These are phyloP conservation scores for Penicillium sp. DNA, from an alignment of 2,329 filamentous ascomycete genomes.

Conservation along the genomic window DNA sequence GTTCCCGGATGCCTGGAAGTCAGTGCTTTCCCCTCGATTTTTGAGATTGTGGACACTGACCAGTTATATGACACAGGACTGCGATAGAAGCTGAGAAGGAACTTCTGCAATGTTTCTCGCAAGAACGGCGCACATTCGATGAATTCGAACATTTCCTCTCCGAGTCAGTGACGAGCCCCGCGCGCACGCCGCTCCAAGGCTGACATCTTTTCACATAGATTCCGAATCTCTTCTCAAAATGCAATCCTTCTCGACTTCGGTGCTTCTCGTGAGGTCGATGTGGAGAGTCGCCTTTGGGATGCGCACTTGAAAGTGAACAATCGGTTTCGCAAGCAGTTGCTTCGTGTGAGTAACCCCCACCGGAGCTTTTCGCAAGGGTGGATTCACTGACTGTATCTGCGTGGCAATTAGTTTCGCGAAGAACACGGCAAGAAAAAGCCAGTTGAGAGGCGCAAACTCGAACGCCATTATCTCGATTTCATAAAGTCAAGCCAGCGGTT, in stretches of 20 bases:
- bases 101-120: slow-evolving; percentile 49
- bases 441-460: slow-evolving; percentile 70
- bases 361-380: neutral
- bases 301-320: slow-evolving; percentile 74
- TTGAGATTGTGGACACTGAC: slow-evolving; percentile 16
- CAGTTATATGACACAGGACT: slow-evolving; percentile 25
- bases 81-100: slow-evolving; percentile 49
- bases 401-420: slow-evolving; percentile 46
- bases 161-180: slow-evolving; percentile 31
- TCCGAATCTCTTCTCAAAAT: slow-evolving; percentile 69
- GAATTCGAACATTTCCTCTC: slow-evolving; percentile 49
- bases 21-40: slow-evolving; percentile 27
- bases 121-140: slow-evolving; percentile 50
- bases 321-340: slow-evolving; percentile 70
- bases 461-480: slow-evolving; percentile 78
- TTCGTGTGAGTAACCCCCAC: slow-evolving; percentile 44
- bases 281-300: slow-evolving; percentile 74
- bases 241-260: slow-evolving; percentile 66
- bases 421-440: slow-evolving; percentile 52
- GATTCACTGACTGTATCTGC: slow-evolving; percentile 9
- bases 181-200: slow-evolving; percentile 8
- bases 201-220: slow-evolving; percentile 46
- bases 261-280: slow-evolving; percentile 53
- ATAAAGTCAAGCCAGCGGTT: slow-evolving; percentile 85
- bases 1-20: slow-evolving; percentile 55